phyloP scores from a whole-genome alignment of 352 stramenopile species.

The Globisporangium spinosum region DNA sequence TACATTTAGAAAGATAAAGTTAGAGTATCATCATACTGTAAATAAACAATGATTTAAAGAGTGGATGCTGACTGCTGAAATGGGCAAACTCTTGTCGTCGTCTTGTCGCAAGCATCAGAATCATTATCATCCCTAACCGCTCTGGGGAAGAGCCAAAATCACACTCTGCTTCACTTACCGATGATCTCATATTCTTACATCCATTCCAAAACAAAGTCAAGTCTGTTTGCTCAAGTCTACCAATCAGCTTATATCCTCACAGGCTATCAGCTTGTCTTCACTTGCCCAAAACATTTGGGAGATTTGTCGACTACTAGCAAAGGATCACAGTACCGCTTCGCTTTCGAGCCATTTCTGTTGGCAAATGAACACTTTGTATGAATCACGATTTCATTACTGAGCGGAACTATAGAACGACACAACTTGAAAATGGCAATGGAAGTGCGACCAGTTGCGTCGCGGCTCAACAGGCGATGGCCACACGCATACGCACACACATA shows the following conservation, averaged over 20 bases:
- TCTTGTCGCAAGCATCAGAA: not conserved
- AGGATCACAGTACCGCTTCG: not conserved
- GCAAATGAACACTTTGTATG: not conserved
- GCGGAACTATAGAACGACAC: not conserved
- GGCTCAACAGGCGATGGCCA: not conserved
- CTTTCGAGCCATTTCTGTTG: not conserved
- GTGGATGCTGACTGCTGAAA: not conserved
- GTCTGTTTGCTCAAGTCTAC: not conserved
- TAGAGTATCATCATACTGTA: not conserved
- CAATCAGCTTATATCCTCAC: not conserved
- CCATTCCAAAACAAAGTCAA: not conserved
- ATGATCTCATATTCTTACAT: not conserved
- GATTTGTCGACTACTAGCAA: not conserved
- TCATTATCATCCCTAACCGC: not conserved
- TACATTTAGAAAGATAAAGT: not conserved
- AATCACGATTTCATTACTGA: not conserved
- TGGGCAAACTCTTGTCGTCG: not conserved
- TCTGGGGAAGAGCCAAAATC: not conserved
- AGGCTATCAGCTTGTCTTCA: not conserved
- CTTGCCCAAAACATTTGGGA: no score
- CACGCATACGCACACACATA: not conserved
- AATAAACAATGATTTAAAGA: not conserved
- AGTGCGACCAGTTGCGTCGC: not conserved
- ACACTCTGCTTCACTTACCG: not conserved
- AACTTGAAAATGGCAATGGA: not conserved